Conservation (phyloP, 2,329 filamentous ascomycete genomes). For the Phoma sp. region DNA sequence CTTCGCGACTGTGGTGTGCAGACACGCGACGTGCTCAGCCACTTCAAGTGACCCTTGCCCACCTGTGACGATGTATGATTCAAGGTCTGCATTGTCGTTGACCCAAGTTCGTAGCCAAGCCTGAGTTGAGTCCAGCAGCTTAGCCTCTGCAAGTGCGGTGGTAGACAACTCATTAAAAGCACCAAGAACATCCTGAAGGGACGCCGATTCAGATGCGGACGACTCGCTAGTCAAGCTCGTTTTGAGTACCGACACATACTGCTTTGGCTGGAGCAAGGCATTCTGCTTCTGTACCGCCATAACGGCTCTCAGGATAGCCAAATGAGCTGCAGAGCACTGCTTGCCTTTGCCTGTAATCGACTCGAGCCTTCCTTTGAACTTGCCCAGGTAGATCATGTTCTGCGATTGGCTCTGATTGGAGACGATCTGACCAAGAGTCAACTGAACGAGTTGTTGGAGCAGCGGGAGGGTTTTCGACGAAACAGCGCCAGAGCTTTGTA, state of each 20-base stretch:
- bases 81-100: slow-evolving; percentile 25
- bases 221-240: slow-evolving; percentile 25
- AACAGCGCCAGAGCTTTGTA: slow-evolving; percentile 25
- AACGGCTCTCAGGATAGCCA: slow-evolving; percentile 37
- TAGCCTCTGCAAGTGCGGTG: slow-evolving; percentile 23
- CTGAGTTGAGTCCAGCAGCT: slow-evolving; percentile 22
- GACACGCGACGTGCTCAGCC: slow-evolving; percentile 25
- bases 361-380: slow-evolving; percentile 30
- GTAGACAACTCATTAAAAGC: slow-evolving; percentile 37
- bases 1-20: slow-evolving; percentile 30
- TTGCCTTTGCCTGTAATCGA: slow-evolving; percentile 25
- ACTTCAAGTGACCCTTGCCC: slow-evolving; percentile 14
- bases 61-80: slow-evolving; percentile 22
- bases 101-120: slow-evolving; percentile 32
- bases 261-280: slow-evolving; percentile 26
- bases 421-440: slow-evolving; percentile 38
- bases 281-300: slow-evolving; percentile 31
- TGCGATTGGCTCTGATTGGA: slow-evolving; percentile 43
- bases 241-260: slow-evolving; percentile 32
- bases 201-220: slow-evolving; percentile 3
- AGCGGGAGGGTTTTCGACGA: slow-evolving; percentile 23
- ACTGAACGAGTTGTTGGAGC: slow-evolving; percentile 34
- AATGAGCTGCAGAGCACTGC: slow-evolving; percentile 28
- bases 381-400: slow-evolving; percentile 40
- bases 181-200: slow-evolving; percentile 29